Evolutionary conservation across 192 early-diverging fungal genomes (phyloP).

Genomic region (Anaeromyces robustus): DNA sequence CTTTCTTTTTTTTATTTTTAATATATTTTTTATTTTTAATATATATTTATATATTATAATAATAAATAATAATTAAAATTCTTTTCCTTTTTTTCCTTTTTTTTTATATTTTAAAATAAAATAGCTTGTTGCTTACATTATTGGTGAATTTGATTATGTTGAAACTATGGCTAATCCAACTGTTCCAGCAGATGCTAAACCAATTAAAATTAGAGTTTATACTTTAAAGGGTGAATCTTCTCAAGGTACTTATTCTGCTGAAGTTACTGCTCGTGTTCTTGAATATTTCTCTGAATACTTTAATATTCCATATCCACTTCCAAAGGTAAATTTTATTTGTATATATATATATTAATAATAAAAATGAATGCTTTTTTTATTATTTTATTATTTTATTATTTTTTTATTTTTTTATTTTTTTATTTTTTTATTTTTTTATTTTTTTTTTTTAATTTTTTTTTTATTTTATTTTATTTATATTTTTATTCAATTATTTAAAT

Average conservation of each 20-base stretch:
- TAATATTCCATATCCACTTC: constrained; percentile 76
- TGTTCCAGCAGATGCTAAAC: constrained; percentile 37
- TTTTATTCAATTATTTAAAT: too few species aligned
- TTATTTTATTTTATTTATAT: too few species aligned
- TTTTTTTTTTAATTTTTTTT: too few species aligned
- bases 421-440: too few species aligned
- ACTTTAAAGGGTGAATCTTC: constrained; percentile 60
- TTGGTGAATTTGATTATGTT: constrained; percentile 85
- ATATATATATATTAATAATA: too few species aligned
- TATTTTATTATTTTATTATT: too few species aligned
- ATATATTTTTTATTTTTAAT: too few species aligned
- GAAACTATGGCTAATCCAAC: constrained; percentile 55
- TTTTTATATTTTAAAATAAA: neutral
- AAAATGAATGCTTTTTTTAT: too few species aligned
- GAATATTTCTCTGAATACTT: constrained; percentile 83
- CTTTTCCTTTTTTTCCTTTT: neutral
- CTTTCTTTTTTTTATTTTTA: too few species aligned
- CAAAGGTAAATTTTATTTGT: constrained; percentile 31
- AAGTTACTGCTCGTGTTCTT: constrained; percentile 53
- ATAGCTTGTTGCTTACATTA: constrained; percentile 65
- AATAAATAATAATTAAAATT: too few species aligned
- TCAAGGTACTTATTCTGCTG: constrained; percentile 68
- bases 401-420: too few species aligned
- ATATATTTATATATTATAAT: too few species aligned
- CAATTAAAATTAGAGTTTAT: constrained; percentile 73